These are phyloP conservation scores for Solanum pimpinellifolium DNA, from an alignment of 257 asterid species.

Conservation along the genomic window DNA sequence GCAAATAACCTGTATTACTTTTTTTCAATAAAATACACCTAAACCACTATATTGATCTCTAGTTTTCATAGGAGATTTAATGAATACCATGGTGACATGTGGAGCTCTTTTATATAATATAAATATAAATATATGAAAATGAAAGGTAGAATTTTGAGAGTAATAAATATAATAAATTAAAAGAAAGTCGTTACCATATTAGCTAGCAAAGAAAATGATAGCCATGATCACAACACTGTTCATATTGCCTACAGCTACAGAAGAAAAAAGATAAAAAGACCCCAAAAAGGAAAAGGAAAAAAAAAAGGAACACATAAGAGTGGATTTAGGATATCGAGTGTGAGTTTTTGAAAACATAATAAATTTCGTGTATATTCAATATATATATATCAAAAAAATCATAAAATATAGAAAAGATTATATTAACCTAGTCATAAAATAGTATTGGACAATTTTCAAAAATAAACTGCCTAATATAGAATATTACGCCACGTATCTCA, in stretches of 20 bases:
- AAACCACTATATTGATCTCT: neutral
- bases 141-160: neutral
- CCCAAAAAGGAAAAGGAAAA: neutral
- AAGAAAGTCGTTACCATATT: neutral
- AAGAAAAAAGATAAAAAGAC: neutral
- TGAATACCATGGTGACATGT: neutral
- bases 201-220: neutral
- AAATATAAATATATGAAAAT: neutral
- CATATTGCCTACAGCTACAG: neutral
- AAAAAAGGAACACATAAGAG: no score
- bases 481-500: neutral
- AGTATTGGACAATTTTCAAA: no score
- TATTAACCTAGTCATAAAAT: neutral
- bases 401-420: neutral
- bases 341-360: accelerated
- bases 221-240: neutral
- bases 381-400: neutral
- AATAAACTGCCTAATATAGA: neutral
- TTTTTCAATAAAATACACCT: neutral
- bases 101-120: neutral
- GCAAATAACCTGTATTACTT: no score
- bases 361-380: neutral
- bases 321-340: no score
- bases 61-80: neutral
- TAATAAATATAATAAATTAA: neutral